Evolutionary conservation across 2,329 filamentous ascomycete genomes (phyloP), one percentile per base, ranked within the genome.

Genomic region (Paecilomyces variotii): DNA sequence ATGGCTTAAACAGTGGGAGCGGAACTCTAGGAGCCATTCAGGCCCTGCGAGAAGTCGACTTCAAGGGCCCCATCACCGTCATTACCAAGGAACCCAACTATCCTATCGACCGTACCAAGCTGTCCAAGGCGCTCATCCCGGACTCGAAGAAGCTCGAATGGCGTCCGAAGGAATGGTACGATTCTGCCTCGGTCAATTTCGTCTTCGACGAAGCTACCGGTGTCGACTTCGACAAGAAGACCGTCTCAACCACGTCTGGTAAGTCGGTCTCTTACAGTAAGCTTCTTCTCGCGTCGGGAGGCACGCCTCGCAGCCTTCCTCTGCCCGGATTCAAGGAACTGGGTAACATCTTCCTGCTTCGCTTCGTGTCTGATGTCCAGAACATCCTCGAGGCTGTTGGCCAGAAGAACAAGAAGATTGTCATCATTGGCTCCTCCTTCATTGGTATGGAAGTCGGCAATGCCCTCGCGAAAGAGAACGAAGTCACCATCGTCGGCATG

Each of bases 401-500:
- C 5, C 78, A 83, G 30, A 84, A 90, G 51, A 88, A 89, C 70
- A 97, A 96, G 82, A 97, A 96, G 74, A 86, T 99, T 64, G 91
- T 96, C 53, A 82, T 99, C 12, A 81, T 99, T 57, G 94, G 94
- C 49, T 93, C 89, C 60, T 96, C 91, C 0, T 99, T 99, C 75
- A 99, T 99, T 69, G 94, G 94, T 49, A 95, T 99, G 89, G 94
- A 99, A 75, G 84, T 95, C n/a, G 93, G 89, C 61, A 94, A 92
- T 63, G 87, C 79, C 56, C 78, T 95, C 0, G 87, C 88, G 52
- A 88, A 88, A 66, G 88, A 88, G 67, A 96, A 99, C 72, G 78
- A 87, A 7, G 91, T 99, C 14, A 88, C 88, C 6, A 85, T 97
- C 49, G 80, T 99, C 25, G 94, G 94, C 39, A 93, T 92, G 88